These are phyloP conservation scores for Zygosaccharomyces pseudobailii DNA, from an alignment of 1,139 yeast genomes.

Conservation along the genomic window DNA sequence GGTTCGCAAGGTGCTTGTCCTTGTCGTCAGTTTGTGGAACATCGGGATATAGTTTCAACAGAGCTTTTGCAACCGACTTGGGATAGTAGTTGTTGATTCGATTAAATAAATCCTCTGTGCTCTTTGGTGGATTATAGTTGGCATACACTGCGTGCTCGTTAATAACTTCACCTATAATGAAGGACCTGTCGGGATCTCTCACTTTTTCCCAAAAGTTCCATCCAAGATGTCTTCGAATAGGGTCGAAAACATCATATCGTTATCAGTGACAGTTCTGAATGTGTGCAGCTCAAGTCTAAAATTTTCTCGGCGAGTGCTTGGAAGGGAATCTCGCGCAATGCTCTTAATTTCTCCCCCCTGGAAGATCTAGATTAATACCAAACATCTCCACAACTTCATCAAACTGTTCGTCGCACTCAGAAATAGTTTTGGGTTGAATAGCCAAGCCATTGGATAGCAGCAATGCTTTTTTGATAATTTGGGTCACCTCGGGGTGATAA, in stretches of 20 bases:
- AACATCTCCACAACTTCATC: slow-evolving; percentile 33
- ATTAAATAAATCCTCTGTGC: slow-evolving; percentile 23
- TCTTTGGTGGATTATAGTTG: slow-evolving; percentile 34
- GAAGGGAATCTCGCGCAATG: slow-evolving; percentile 25
- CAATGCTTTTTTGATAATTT: slow-evolving; percentile 36
- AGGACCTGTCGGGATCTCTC: slow-evolving; percentile 24
- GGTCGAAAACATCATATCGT: slow-evolving; percentile 32
- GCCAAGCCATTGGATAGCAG: slow-evolving; percentile 37
- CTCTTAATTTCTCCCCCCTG: slow-evolving; percentile 23
- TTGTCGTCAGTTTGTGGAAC: slow-evolving; percentile 20
- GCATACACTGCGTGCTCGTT: slow-evolving; percentile 37
- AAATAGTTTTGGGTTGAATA: slow-evolving; percentile 37
- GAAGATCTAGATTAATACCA: slow-evolving; percentile 11
- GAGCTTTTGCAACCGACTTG: slow-evolving; percentile 27
- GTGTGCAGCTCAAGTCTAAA: slow-evolving; percentile 35
- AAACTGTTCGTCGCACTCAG: slow-evolving; percentile 37
- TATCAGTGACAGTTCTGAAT: slow-evolving; percentile 41
- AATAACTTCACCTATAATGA: slow-evolving; percentile 39
- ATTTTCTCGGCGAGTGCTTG: slow-evolving; percentile 30
- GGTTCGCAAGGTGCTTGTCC: slow-evolving; percentile 20
- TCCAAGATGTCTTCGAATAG: slow-evolving; percentile 33
- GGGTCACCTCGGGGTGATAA: slow-evolving; percentile 35
- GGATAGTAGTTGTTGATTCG: slow-evolving; percentile 40
- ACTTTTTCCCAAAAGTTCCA: slow-evolving; percentile 36
- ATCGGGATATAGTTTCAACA: slow-evolving; percentile 32